Evolutionary conservation across 1,284 basidiomycete genomes (phyloP), one percentile per base, ranked within the genome.

Genomic region (Ganoderma leucocontextum): DNA sequence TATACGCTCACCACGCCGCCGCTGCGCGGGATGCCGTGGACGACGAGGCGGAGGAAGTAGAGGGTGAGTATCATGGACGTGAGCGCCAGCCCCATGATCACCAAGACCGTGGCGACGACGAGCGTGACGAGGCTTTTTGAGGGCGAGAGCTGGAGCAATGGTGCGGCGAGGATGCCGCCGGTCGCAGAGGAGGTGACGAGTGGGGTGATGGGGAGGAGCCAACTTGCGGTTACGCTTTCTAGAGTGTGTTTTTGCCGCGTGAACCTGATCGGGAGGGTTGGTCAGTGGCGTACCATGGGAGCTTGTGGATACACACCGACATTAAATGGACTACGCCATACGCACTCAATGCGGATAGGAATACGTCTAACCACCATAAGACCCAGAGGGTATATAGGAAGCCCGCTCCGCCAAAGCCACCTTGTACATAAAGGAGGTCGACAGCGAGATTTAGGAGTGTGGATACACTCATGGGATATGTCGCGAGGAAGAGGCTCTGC

Each of bases 121-220:
- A 87, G 76, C 12, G 88, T 90, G 41, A 87, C 67, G 39, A 84
- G 77, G 1, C 89, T 87, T 9, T 85, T 78, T 0, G 76, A 70
- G 0, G 78, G 74, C 19, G 82, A 82, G 52, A 82, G 76, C 0
- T 78, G 63, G 12, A 71, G 70, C 2, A 90, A 77, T 1, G 84
- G 79, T 0, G 77, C 65, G 0, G 87, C 82, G 15, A 92, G 76
- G 67, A 91, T 74, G 7, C 84, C 87, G 2, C 91, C 91, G 0
- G 85, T 82, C 0, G 89, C 85, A 0, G 89, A 85, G 5, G 85
- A 83, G 75, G 92, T 90, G 70, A 92, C 81, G 33, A 87, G 84
- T 0, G 88, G 81, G 5, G 92, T 87, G 49, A 90, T 83, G 4
- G 91, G 91, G 9, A 91, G 82, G 8, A 92, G 82, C 87, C 88